Evolutionary conservation across 441 rosid species (phyloP), one percentile per base, ranked within the genome.

Genomic region (Mallotus repandus): DNA sequence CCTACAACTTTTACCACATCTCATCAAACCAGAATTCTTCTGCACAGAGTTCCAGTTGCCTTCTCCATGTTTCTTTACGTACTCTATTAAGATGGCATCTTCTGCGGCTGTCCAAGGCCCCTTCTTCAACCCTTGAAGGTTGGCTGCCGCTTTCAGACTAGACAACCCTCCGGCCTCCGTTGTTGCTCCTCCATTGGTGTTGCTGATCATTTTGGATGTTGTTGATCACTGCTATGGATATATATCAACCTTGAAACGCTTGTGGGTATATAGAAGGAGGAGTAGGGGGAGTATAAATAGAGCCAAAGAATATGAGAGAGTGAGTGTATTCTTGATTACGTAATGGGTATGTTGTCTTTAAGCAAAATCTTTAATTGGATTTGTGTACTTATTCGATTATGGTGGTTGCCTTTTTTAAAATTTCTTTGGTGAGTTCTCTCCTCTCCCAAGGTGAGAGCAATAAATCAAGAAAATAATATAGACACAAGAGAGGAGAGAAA

Each of bases 1-100:
- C 77, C 98, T 82, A 43, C 97, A 94, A 72, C 97, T 94, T 77
- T 94, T 94, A 7, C 98, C 98, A 22, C 95, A 91, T 52, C 98
- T 87, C 74, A 84, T 80, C 76, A 94, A 81, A 1, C 95, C 92
- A 1, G 92, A 84, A 73, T 86, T 85, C 83, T 86, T 88, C 65
- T 87, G 93, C 78, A 92, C 91, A 0, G 92, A 85, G 70, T 90
- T 89, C 98, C 98, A 93, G 50, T 90, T 90, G 57, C 96, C 97
- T 77, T 90, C 97, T 4, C 98, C 97, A 62, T 90, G 82, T 14
- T 79, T 84, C 81, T 83, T 84, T 77, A 94, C 95, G 76, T 92
- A 86, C 5, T 84, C 93, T n/a, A 85, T 80, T 76, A 90, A 81
- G 59, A 89, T 81, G 12, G 87, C 87, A 60, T 92, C 97, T 82